Percentiles rank a stretch among this genome's conserved stretches.
Evolutionary conservation across 805 yeast genomes (phyloP).

Genomic region (Clavispora phyllophila): DNA sequence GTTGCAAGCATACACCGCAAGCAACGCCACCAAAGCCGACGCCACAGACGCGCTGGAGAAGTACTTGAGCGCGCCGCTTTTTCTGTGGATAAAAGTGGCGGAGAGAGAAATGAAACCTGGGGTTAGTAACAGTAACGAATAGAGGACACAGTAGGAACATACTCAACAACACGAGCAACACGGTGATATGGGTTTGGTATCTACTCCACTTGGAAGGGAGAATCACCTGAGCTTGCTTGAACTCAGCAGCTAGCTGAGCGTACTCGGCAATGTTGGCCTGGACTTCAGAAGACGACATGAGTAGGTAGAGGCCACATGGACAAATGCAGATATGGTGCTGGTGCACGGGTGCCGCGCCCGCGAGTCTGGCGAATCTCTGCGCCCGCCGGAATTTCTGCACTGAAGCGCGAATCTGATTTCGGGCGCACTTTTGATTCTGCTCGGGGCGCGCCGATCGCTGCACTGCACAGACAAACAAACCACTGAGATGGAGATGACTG

Average conservation of each 20-base stretch:
- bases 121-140: constrained; percentile 7
- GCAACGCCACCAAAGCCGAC: constrained; percentile 33
- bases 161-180: constrained; percentile 12
- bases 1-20: constrained; percentile 34
- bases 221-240: constrained; percentile 7
- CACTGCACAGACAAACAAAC: too few relatives aligned
- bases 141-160: constrained; percentile 3
- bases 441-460: too few relatives aligned
- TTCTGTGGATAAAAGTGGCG: constrained; percentile 14
- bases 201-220: constrained; percentile 10
- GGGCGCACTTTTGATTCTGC: too few relatives aligned
- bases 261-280: constrained; percentile 5
- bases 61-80: constrained; percentile 14
- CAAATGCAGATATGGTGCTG: neutral
- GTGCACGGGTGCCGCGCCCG: constrained; percentile 2
- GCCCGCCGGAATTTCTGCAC: too few relatives aligned
- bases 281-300: constrained; percentile 2
- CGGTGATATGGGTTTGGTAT: constrained; percentile 11
- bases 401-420: too few relatives aligned
- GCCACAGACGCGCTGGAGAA: constrained; percentile 29
- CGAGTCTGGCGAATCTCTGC: too few relatives aligned
- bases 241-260: constrained; percentile 9
- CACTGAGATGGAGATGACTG: too few relatives aligned
- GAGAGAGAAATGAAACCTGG: constrained; percentile 14
- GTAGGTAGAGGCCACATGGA: neutral